Conservation (phyloP, 805 yeast genomes). For the Priceomyces fermenticarens region DNA sequence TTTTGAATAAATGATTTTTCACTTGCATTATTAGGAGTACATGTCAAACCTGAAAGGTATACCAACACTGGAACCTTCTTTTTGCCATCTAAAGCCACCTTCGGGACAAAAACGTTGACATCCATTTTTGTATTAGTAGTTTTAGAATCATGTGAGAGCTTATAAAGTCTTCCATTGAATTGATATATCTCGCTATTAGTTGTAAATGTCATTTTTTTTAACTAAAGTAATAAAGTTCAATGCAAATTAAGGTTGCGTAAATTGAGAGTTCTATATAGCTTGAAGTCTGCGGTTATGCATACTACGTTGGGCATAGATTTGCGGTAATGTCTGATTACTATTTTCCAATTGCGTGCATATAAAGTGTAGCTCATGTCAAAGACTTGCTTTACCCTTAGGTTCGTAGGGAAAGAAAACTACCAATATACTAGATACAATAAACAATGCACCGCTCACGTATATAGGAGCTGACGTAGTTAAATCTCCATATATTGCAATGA, state of each 20-base stretch:
- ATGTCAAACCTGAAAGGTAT: constrained; percentile 86
- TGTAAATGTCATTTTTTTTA: constrained; percentile 43
- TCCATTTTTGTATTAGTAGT: constrained; percentile 71
- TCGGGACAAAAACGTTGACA: constrained; percentile 81
- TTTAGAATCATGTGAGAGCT: constrained; percentile 70
- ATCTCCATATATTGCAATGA: constrained; percentile 53
- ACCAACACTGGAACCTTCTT: constrained; percentile 62
- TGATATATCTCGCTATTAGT: constrained; percentile 52
- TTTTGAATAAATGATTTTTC: constrained; percentile 89
- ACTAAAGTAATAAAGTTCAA: background rate
- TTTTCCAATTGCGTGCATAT: background rate
- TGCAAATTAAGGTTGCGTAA: background rate
- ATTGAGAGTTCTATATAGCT: background rate
- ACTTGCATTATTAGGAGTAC: constrained; percentile 89
- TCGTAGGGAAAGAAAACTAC: constrained; percentile 28
- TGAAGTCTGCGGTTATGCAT: background rate
- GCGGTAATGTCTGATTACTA: background rate
- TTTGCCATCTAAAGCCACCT: constrained; percentile 24
- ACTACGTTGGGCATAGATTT: background rate
- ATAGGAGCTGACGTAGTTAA: constrained; percentile 57
- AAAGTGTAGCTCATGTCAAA: background rate
- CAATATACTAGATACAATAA: constrained; percentile 42
- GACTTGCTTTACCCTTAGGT: constrained; percentile 19
- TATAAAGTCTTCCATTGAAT: constrained; percentile 74
- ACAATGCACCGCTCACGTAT: constrained; percentile 58